Conservation (phyloP, 2,329 filamentous ascomycete species). For the Cryphonectria naterciae region DNA sequence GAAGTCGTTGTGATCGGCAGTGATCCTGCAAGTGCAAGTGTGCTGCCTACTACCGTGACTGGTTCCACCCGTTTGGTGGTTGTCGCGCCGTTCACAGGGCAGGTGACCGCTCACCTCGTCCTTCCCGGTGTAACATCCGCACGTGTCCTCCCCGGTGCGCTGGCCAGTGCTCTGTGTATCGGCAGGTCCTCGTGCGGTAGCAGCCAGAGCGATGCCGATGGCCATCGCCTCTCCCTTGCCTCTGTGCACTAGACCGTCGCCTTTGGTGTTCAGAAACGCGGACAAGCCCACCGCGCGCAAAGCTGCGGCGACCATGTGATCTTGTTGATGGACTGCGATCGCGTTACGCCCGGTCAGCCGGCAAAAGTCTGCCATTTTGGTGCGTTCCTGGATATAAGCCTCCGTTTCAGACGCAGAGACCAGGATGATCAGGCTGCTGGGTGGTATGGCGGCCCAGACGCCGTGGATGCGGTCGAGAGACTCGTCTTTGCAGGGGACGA, state of each 20-base stretch:
- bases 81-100: slow-evolving; percentile 2
- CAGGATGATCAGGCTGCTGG: slow-evolving; percentile 37
- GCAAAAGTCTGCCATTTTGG: slow-evolving; percentile 32
- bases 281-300: slow-evolving; percentile 33
- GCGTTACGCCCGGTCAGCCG: slow-evolving; percentile 29
- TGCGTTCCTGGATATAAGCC: slow-evolving; percentile 33
- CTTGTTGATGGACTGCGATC: slow-evolving; percentile 38
- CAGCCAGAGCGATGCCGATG: slow-evolving; percentile 38
- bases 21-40: not conserved
- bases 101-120: not conserved
- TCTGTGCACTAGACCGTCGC: slow-evolving; percentile 34
- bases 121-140: not conserved
- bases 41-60: slow-evolving; percentile 7
- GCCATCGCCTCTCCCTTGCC: slow-evolving; percentile 42
- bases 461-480: slow-evolving; percentile 32
- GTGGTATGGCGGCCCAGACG: slow-evolving; percentile 38
- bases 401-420: slow-evolving; percentile 38
- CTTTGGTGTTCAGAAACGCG: slow-evolving; percentile 35
- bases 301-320: slow-evolving; percentile 33
- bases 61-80: slow-evolving; percentile 3
- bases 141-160: not conserved
- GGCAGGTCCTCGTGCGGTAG: slow-evolving; percentile 26
- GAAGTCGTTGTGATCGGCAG: not conserved
- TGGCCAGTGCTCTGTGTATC: not conserved
- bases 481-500: slow-evolving; percentile 41